A percentile compares a stretch with the other conserved stretches of the same genome.
Conservation (phyloP, 129 eudicot species). For the Tanacetum coccineum region DNA sequence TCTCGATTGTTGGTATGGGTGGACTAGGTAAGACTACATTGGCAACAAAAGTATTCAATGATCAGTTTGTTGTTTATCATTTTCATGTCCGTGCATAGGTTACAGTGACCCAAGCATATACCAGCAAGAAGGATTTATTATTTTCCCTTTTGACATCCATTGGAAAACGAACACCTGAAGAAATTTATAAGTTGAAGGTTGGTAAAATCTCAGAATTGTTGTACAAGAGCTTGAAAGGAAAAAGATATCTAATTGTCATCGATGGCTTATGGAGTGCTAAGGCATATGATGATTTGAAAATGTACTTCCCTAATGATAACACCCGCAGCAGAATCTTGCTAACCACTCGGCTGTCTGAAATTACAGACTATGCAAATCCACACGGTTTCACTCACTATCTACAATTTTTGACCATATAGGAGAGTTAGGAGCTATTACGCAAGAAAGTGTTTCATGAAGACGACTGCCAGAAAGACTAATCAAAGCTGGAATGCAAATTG, state of each 20-base stretch:
- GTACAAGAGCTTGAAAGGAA: slow-evolving; percentile 6
- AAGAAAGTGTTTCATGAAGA: slow-evolving; percentile 10
- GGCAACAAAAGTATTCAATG: slow-evolving; percentile 28
- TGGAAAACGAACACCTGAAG: background rate
- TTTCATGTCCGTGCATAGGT: slow-evolving; percentile 10
- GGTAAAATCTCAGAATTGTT: slow-evolving; percentile 1
- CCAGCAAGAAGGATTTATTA: slow-evolving; percentile 2
- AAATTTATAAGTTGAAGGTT: slow-evolving; percentile 4
- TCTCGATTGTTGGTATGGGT: slow-evolving; percentile 45
- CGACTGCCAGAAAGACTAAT: slow-evolving; percentile 10
- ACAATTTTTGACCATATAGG: slow-evolving; percentile 9
- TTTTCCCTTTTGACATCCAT: slow-evolving; percentile 2
- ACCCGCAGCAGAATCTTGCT: background rate
- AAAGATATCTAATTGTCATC: slow-evolving; percentile 4
- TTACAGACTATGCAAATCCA: background rate
- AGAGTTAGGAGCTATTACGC: slow-evolving; percentile 4
- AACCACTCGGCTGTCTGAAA: slow-evolving; percentile 13
- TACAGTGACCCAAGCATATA: background rate
- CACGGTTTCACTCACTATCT: slow-evolving; percentile 6
- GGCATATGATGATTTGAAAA: slow-evolving; percentile 9
- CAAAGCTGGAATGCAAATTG: slow-evolving; percentile 28
- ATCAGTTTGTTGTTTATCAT: slow-evolving; percentile 2
- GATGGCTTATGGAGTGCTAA: slow-evolving; percentile 3
- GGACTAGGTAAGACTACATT: slow-evolving; percentile 52
- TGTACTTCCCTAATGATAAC: slow-evolving; percentile 9